These are phyloP conservation scores for Sindora glabra DNA, from an alignment of 306 rosid species.

Conservation along the genomic window DNA sequence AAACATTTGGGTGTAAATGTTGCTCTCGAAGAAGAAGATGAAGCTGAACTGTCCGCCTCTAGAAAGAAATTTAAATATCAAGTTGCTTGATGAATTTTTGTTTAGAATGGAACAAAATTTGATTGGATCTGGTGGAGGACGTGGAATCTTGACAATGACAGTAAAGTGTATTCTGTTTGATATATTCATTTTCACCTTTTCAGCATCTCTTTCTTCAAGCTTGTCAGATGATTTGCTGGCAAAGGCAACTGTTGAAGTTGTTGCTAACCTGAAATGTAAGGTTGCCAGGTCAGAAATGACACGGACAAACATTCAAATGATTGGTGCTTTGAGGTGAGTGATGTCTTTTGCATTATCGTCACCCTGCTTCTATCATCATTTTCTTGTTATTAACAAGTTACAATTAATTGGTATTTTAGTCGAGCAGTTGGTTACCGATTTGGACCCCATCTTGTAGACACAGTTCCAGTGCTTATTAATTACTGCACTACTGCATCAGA, in stretches of 20 bases:
- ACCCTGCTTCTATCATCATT: neutral
- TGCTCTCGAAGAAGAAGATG: too few species aligned
- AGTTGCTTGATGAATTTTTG: too few species aligned
- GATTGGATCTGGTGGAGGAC: too few species aligned
- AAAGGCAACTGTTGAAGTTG: constrained; percentile 73
- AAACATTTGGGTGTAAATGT: too few species aligned
- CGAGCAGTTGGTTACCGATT: constrained; percentile 97
- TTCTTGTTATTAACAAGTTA: constrained; percentile 13
- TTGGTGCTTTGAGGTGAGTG: constrained; percentile 91
- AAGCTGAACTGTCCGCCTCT: neutral
- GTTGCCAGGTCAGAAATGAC: constrained; percentile 64
- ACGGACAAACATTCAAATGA: constrained; percentile 94
- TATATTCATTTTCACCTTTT: constrained; percentile 21
- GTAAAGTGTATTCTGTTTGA: neutral
- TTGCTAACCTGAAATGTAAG: constrained; percentile 62
- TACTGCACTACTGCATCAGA: constrained; percentile 88
- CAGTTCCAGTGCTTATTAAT: constrained; percentile 78
- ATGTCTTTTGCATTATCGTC: neutral
- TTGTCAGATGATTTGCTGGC: constrained; percentile 90
- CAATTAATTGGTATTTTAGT: constrained; percentile 36
- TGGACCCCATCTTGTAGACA: constrained; percentile 89
- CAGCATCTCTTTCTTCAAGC: constrained; percentile 92
- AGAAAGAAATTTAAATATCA: neutral
- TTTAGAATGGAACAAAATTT: too few species aligned
- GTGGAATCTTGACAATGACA: neutral